Conservation (phyloP, 2,329 filamentous ascomycete genomes). For the Sporothrix sp. region DNA sequence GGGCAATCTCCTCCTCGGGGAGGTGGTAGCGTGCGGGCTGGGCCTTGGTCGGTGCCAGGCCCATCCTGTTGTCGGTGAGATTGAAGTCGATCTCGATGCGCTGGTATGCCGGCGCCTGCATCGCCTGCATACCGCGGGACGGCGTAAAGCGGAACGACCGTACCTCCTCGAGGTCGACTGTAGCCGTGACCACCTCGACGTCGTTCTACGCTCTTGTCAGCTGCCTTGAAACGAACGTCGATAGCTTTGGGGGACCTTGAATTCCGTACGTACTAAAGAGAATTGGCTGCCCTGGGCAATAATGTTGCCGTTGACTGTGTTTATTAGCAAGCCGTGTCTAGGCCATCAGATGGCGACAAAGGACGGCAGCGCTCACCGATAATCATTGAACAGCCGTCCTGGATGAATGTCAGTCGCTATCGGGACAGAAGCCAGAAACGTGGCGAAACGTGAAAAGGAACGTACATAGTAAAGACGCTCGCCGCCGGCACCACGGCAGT, state of each 20-base stretch:
- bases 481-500: slow-evolving; percentile 34
- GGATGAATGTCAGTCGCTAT: no score
- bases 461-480: slow-evolving; percentile 46
- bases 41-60: slow-evolving; percentile 24
- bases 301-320: slow-evolving; percentile 46
- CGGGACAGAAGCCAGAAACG: no score
- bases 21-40: slow-evolving; percentile 42
- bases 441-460: no score
- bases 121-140: slow-evolving; percentile 49
- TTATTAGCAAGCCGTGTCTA: background rate
- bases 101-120: slow-evolving; percentile 35
- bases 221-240: no score
- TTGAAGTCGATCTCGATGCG: slow-evolving; percentile 31
- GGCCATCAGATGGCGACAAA: no score
- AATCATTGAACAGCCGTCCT: slow-evolving; percentile 53
- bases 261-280: no score
- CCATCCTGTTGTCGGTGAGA: slow-evolving; percentile 23
- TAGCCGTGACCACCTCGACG: slow-evolving; percentile 57
- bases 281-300: slow-evolving; percentile 60
- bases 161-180: slow-evolving; percentile 63
- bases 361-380: slow-evolving; percentile 24
- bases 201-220: slow-evolving; percentile 40
- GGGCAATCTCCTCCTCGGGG: slow-evolving; percentile 57
- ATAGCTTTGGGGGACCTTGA: no score
- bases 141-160: slow-evolving; percentile 47